Base-by-base conservation (phyloP, 176 grass and related monocot species). In the Echinochloa phyllopogon region DNA sequence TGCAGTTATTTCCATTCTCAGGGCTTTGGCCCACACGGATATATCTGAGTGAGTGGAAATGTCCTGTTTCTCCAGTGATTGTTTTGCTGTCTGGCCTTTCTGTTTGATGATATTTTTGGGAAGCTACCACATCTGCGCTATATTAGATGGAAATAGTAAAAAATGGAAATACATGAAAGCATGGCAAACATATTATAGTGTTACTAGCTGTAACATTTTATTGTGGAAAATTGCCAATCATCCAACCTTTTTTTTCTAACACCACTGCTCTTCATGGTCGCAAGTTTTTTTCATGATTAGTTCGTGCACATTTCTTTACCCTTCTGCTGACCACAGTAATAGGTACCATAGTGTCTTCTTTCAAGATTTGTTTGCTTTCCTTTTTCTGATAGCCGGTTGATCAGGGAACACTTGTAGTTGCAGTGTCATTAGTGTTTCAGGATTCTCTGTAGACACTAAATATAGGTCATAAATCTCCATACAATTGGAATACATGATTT, bases 401-500 rank as follows among this genome's bases (percentile, higher is more conserved):
- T 64, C 49, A 41, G 4, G 21, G n/a, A 69, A 82, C 41, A 50
- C 42, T 69, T 57, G 52, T 4, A 5, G 5, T 56, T 56, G 52
- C 17, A 6, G 52, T 56, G 50, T 14, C 23, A 69, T 37, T 43
- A 42, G 15, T 41, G 41, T 42, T 55, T 37, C 56, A 57, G 53
- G 79, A 70, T 82, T 69, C 24, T 56, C 36, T 69, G 49, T 67
- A 42, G 16, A 69, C 8, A 57, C 65, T 24, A 37, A 56, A 69
- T 66, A 27, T 81, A 56, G 20, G 7, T 25, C 48, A 67, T 40
- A 56, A 36, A 16, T 69, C 48, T 66, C 7, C 25, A 55, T 81
- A 63, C 64, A 20, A 66, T 65, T 43, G 65, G 44, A 65, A 29
- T 45, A 65, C 64, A n/a, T 79, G 25, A 65, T 80, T 66, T 80